A percentile compares a stretch with the other conserved stretches of the same genome.
These are phyloP conservation scores for Cytospora chrysosperma DNA, from an alignment of 2,329 filamentous ascomycete species.

Conservation along the genomic window DNA sequence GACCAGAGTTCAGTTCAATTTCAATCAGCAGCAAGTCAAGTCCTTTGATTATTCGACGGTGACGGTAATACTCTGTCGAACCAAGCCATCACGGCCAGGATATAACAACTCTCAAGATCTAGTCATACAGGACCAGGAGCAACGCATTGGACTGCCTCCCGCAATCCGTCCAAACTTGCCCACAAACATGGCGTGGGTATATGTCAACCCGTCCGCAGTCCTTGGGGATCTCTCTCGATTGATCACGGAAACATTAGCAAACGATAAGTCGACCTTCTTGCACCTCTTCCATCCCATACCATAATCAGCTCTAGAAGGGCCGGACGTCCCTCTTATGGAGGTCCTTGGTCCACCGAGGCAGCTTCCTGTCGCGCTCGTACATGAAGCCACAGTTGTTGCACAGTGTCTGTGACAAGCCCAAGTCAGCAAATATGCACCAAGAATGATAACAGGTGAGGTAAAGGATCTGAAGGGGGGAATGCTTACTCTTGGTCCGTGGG, in stretches of 20 bases:
- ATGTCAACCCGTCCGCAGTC: background rate
- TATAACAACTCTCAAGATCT: background rate
- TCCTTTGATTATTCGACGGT: background rate
- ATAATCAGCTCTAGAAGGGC: constrained; percentile 23
- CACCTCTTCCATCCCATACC: background rate
- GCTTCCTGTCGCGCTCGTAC: constrained; percentile 81
- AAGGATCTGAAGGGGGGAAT: constrained; percentile 8
- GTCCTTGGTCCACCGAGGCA: constrained; percentile 74
- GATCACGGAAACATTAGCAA: background rate
- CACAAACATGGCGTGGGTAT: background rate
- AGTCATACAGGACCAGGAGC: background rate
- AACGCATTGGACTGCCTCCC: background rate
- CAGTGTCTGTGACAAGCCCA: constrained; percentile 58
- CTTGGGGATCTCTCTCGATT: background rate
- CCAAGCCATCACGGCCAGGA: background rate
- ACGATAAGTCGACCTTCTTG: background rate
- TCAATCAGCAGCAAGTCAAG: background rate
- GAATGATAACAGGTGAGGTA: constrained; percentile 16
- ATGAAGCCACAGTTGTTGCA: constrained; percentile 92
- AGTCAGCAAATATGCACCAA: constrained; percentile 26
- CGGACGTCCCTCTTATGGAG: constrained; percentile 52
- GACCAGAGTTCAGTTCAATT: no score
- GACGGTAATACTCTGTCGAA: background rate
- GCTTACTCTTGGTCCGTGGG: constrained; percentile 76
- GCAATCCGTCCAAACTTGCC: background rate